phyloP scores from a whole-genome alignment of 768 basidiomycete genomes.

The Termitomyces sp. region DNA sequence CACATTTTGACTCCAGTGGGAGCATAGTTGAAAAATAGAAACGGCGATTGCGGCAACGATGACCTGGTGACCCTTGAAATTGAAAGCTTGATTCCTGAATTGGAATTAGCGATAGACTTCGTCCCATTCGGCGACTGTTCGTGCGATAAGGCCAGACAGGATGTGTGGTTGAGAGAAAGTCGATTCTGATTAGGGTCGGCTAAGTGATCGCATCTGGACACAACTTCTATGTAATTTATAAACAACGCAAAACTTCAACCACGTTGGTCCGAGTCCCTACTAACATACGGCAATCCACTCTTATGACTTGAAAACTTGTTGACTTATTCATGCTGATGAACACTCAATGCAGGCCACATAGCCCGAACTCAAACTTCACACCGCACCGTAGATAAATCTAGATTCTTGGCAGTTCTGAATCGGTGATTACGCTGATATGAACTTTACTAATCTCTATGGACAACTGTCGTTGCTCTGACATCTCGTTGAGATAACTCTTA shows the following conservation, averaged over 20 bases:
- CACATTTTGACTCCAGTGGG: background rate
- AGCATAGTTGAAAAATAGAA: background rate
- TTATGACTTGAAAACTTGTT: background rate
- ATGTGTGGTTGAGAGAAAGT: background rate
- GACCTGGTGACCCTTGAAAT: background rate
- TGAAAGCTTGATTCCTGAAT: background rate
- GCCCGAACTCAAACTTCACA: background rate
- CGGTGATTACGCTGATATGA: background rate
- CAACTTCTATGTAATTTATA: no score
- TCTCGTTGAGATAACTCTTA: background rate
- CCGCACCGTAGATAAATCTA: background rate
- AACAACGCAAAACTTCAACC: background rate
- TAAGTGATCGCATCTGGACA: background rate
- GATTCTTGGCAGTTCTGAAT: background rate
- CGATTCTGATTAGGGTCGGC: background rate
- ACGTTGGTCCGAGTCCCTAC: no score
- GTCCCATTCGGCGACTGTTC: background rate
- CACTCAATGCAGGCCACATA: background rate
- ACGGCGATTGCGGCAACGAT: background rate
- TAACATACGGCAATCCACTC: no score
- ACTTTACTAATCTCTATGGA: background rate
- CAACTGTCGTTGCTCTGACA: background rate
- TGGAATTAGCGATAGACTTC: background rate
- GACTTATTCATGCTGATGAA: background rate
- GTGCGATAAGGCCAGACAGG: background rate